Base-by-base conservation (phyloP, 768 basidiomycete genomes). In the Aureoboletus auriporus region DNA sequence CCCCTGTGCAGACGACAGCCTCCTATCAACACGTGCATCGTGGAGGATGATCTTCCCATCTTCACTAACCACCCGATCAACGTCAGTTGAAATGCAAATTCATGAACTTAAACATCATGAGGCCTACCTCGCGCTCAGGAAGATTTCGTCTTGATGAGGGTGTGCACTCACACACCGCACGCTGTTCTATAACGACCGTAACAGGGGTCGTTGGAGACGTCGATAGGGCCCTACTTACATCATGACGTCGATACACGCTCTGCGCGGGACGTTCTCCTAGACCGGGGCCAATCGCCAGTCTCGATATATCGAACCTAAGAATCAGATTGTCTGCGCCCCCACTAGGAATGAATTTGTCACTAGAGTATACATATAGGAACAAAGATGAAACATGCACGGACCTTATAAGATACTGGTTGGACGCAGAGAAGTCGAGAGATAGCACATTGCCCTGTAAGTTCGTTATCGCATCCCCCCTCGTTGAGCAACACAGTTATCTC, bases 131-230 rank as follows among this genome's bases (percentile, higher is more conserved):
- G 78, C 84, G 53, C 79, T 86, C 51, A 90, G 57, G 52, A 84
- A 82, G 1, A 88, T 51, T 20, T 86, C 81, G 26, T 90, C 87
- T 36, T 80, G 75, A 33, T 66, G 66, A n/a, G 84, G 78, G 59
- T 88, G 86, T 36, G 82, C 79, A 7, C 82, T 72, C 37, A 90
- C 69, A 14, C 70, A 76, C 39, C 87, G 79, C 47, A 90, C 76
- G 52, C 72, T 82, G 10, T 79, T 83, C 88, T 90, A 54, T 60
- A 62, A 42, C 34, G 29, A 37, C 53, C 23, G 28, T 49, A 41
- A 53, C 51, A 52, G 45, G n/a, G 46, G 51, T 34, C 44, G 47
- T 49, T 47, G 51, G 54, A 65, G 65, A 60, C 59, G 55, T 51
- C 55, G 42, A 41, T 20, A 58, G 38, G 13, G 40, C 34, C 48